Evolutionary conservation across 306 rosid genomes (phyloP), one percentile per base, ranked within the genome.

Genomic region (Cicer arietinum): DNA sequence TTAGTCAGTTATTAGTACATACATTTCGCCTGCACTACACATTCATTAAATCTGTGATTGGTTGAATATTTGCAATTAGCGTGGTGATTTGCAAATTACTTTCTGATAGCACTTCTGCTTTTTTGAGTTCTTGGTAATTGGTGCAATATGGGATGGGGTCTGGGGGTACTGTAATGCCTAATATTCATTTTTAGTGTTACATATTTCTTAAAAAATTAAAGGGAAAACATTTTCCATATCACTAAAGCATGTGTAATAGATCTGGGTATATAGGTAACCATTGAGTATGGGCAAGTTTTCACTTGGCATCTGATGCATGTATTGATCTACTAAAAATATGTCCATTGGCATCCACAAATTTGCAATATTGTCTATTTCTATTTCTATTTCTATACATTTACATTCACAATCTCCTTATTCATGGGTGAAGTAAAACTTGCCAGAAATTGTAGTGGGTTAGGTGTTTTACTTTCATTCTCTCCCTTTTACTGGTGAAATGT

Each of bases 381-480:
- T 20, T 20, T 20, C 22, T 25, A 25, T 25, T 25, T 30, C 37
- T 69, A 7, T 11, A 35, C 54, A 6, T 30, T 30, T 61, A 18
- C 40, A 61, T 58, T 74, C 66, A 59, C 68, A 44, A 14, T 45
- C 22, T 40, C 51, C 42, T 77, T 17, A 40, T 68, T 63, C 35
- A 62, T 52, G 54, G 25, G 18, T 43, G 51, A 46, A 30, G 42
- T 45, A 18, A 44, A 16, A 61, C 41, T 20, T 67, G 18, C 58
- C 69, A 61, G 56, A 13, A 69, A 56, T 57, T 30, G 39, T 40
- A 30, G 22, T 64, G 59, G 54, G 41, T 63, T 50, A 44, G 42
- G 25, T 71, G 76, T 65, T 73, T 18, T 48, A 39, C 22, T 71
- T 47, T 65, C 6, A 9, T 80, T 42, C 56, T 13, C 59, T 56